phyloP scores from a whole-genome alignment of 2,329 filamentous ascomycete species.

The Penicillium digitatum region DNA sequence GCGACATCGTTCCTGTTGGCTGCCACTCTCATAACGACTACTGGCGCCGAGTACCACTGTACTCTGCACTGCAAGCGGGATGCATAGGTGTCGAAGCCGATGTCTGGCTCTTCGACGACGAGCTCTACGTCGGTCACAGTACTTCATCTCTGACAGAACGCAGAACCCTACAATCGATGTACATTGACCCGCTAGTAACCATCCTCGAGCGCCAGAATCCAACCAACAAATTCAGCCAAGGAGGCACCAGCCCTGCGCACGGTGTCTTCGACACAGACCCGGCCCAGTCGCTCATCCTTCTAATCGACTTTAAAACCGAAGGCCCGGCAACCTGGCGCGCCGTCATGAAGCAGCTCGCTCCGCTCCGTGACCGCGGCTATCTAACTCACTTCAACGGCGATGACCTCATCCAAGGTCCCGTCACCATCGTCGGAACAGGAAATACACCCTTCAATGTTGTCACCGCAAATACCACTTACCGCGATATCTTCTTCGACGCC shows the following conservation, averaged over 20 bases:
- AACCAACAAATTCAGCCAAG: conserved; percentile 35
- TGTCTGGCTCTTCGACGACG: conserved; percentile 52
- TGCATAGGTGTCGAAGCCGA: conserved; percentile 57
- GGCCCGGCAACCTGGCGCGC: conserved; percentile 37
- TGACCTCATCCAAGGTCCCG: conserved; percentile 40
- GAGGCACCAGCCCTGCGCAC: conserved; percentile 30
- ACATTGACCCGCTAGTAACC: conserved; percentile 50
- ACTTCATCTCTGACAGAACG: conserved; percentile 45
- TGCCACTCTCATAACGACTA: conserved; percentile 60
- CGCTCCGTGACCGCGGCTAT: conserved; percentile 49
- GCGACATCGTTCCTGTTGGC: conserved; percentile 47
- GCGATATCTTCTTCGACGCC: conserved; percentile 56
- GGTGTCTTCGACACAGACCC: conserved; percentile 53
- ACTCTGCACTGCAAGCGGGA: conserved; percentile 53
- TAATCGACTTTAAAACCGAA: conserved; percentile 51
- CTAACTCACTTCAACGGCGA: conserved; percentile 51
- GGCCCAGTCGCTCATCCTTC: conserved; percentile 48
- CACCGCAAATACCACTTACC: conserved; percentile 45
- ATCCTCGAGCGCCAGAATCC: conserved; percentile 51
- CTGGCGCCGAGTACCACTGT: conserved; percentile 54
- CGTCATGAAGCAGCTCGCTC: conserved; percentile 43
- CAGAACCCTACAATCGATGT: conserved; percentile 50
- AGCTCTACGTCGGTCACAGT: conserved; percentile 55
- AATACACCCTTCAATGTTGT: conserved; percentile 51
- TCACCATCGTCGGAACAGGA: conserved; percentile 54